Evolutionary conservation across 208 protist species (phyloP).

Genomic region (Naegleria lovaniensis): DNA sequence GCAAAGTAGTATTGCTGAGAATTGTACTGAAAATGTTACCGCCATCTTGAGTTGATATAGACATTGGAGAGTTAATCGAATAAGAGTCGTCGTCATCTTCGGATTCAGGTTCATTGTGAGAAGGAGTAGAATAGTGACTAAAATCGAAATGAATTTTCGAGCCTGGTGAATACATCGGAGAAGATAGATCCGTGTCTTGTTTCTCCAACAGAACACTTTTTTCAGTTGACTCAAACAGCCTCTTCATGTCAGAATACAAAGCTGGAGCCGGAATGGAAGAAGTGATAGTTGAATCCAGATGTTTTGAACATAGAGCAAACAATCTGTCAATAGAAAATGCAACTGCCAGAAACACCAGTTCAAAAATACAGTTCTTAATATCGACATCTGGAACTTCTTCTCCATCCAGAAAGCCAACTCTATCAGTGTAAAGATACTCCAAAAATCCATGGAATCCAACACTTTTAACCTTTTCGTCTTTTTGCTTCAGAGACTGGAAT

Average conservation of each 20-base stretch:
- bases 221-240: not conserved
- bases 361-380: not conserved
- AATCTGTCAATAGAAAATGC: not conserved
- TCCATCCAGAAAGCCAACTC: not conserved
- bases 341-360: not conserved
- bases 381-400: not conserved
- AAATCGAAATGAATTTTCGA: not conserved
- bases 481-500: not conserved
- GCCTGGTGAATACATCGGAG: not conserved
- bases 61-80: not conserved
- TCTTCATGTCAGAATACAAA: not conserved
- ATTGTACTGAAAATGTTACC: not conserved
- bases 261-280: not conserved
- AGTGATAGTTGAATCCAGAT: not conserved
- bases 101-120: not conserved
- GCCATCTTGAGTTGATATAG: not conserved
- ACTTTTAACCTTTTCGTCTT: not conserved
- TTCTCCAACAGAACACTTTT: not conserved
- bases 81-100: not conserved
- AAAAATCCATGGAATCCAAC: not conserved
- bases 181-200: not conserved
- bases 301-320: not conserved
- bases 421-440: slow-evolving; percentile 5
- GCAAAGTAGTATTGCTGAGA: not conserved
- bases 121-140: not conserved